phyloP scores from a whole-genome alignment of 441 rosid species.

The Populus tomentosa region DNA sequence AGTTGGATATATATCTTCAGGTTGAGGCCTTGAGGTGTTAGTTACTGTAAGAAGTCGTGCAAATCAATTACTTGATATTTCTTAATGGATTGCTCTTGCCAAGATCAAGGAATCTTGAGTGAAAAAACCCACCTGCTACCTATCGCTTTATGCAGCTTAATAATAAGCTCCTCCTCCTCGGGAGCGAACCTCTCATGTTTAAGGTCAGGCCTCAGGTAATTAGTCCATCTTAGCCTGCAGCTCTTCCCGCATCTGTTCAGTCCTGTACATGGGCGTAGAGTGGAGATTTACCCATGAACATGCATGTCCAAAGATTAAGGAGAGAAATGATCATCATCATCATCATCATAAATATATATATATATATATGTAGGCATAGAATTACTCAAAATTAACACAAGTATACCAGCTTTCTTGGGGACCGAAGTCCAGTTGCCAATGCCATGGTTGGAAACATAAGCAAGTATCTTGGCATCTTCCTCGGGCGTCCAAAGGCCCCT shows the following conservation, averaged over 20 bases:
- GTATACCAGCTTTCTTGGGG: slow-evolving; percentile 78
- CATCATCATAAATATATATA: too few relatives aligned
- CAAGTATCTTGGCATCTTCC: slow-evolving; percentile 87
- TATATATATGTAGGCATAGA: too few relatives aligned
- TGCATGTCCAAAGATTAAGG: not conserved
- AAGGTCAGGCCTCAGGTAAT: slow-evolving; percentile 87
- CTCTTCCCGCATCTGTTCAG: slow-evolving; percentile 88
- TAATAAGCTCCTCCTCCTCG: slow-evolving; percentile 72
- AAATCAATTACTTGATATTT: too few relatives aligned
- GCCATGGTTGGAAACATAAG: slow-evolving; percentile 70
- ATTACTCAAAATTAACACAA: not conserved
- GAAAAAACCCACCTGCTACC: slow-evolving; percentile 63
- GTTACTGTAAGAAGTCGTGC: not conserved
- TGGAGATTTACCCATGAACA: slow-evolving; percentile 1
- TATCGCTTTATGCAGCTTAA: slow-evolving; percentile 56
- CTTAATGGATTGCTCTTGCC: not conserved
- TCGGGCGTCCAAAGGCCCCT: slow-evolving; percentile 85
- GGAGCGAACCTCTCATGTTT: slow-evolving; percentile 78
- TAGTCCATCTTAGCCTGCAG: slow-evolving; percentile 88
- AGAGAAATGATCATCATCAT: not conserved
- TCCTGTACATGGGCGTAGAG: slow-evolving; percentile 35
- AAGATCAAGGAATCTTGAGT: not conserved
- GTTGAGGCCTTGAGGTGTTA: not conserved
- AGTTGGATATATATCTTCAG: too few relatives aligned
- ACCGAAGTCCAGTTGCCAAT: slow-evolving; percentile 86